phyloP scores from a whole-genome alignment of 257 asterid species.

The Cordia subcordata region DNA sequence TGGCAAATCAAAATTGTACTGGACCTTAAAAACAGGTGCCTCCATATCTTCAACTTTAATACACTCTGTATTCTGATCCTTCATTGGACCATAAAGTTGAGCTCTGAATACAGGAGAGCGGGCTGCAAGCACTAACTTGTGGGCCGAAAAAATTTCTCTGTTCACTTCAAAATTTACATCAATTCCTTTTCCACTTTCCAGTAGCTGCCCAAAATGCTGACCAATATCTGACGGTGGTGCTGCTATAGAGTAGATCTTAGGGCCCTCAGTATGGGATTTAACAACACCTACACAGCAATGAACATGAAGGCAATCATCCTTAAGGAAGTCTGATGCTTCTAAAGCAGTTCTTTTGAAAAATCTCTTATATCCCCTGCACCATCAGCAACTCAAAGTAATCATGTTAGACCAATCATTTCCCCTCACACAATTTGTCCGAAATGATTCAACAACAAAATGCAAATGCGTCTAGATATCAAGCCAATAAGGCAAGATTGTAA shows the following conservation, averaged over 20 bases:
- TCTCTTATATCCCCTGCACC: conserved; percentile 12
- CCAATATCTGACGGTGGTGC: conserved; percentile 16
- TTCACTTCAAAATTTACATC: conserved; percentile 21
- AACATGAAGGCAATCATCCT: conserved; percentile 12
- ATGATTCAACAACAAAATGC: neutral
- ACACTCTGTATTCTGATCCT: conserved; percentile 13
- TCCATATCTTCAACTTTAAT: conserved; percentile 13
- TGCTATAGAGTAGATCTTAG: conserved; percentile 12
- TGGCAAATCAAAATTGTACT: neutral
- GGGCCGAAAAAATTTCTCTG: conserved; percentile 19
- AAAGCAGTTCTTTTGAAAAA: conserved; percentile 10
- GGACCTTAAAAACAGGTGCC: conserved; percentile 2
- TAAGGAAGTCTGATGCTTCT: conserved; percentile 11
- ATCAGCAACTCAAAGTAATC: neutral
- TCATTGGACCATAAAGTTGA: conserved; percentile 23
- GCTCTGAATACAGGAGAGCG: conserved; percentile 29
- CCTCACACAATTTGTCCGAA: neutral
- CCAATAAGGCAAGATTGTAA: no score
- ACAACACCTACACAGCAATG: conserved; percentile 20
- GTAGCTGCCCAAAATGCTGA: conserved; percentile 16
- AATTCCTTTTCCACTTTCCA: conserved; percentile 20
- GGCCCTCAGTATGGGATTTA: conserved; percentile 16
- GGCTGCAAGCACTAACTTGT: conserved; percentile 22
- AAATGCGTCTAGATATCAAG: no score
- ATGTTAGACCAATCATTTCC: neutral